Percentiles rank a stretch among this genome's conserved stretches.
phyloP scores from a whole-genome alignment of 2,329 filamentous ascomycete species.

The Xylariales sp. region DNA sequence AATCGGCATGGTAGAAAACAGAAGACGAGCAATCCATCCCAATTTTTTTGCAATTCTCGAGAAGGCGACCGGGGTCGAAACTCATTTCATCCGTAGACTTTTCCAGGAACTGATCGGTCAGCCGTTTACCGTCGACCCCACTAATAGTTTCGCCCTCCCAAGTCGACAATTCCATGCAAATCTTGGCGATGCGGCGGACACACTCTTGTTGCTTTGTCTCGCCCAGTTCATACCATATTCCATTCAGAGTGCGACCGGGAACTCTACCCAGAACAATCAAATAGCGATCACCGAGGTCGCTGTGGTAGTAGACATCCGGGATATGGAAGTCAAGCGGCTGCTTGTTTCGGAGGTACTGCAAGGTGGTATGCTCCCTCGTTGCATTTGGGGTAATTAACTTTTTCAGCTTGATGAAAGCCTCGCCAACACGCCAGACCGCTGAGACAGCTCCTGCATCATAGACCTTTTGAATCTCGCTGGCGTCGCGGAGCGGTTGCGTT shows the following conservation, averaged over 20 bases:
- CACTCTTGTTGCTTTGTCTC: slow-evolving; percentile 22
- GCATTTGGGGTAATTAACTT: slow-evolving; percentile 22
- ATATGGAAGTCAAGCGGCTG: slow-evolving; percentile 29
- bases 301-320: slow-evolving; percentile 30
- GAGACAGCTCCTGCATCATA: slow-evolving; percentile 30
- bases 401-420: slow-evolving; percentile 32
- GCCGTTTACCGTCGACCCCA: slow-evolving; percentile 27
- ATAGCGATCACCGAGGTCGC: slow-evolving; percentile 23
- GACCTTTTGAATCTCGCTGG: slow-evolving; percentile 27
- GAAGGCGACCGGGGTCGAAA: slow-evolving; percentile 19
- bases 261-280: slow-evolving; percentile 26
- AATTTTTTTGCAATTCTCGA: slow-evolving; percentile 25
- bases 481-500: slow-evolving; percentile 26
- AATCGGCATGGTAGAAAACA: slow-evolving; percentile 29
- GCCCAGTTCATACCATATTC: slow-evolving; percentile 22
- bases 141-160: slow-evolving; percentile 27
- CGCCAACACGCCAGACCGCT: slow-evolving; percentile 31
- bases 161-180: slow-evolving; percentile 27
- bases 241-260: slow-evolving; percentile 29
- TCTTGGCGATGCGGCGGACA: slow-evolving; percentile 30
- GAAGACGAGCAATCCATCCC: slow-evolving; percentile 28
- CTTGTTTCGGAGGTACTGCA: slow-evolving; percentile 23
- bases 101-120: slow-evolving; percentile 21
- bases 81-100: slow-evolving; percentile 22
- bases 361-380: slow-evolving; percentile 31